Conservation (phyloP, 129 eudicot genomes). For the Centaurea solstitialis region DNA sequence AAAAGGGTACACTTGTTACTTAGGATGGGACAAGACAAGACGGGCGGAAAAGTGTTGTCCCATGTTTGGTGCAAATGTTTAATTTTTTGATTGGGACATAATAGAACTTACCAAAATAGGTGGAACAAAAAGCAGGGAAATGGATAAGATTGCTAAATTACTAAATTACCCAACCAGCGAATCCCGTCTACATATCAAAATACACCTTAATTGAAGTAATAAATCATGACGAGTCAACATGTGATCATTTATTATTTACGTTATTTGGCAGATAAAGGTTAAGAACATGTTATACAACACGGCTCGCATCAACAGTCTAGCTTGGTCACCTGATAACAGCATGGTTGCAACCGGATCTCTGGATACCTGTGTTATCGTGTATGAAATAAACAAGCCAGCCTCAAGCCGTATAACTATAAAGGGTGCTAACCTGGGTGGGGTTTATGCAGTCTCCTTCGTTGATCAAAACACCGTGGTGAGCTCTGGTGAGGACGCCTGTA, state of each 20-base stretch:
- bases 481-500: constrained; percentile 92
- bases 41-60: too few relatives aligned
- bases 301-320: constrained; percentile 87
- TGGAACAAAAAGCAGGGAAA: neutral
- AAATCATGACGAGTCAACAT: neutral
- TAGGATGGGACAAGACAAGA: too few relatives aligned
- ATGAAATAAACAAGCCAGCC: constrained; percentile 81
- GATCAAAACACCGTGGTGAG: constrained; percentile 67
- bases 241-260: neutral
- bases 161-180: neutral
- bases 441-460: constrained; percentile 77
- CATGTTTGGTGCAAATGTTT: too few relatives aligned
- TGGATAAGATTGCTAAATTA: neutral
- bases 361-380: constrained; percentile 85
- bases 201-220: neutral
- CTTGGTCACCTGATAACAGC: constrained; percentile 89
- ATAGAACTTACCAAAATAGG: neutral
- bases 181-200: neutral
- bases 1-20: too few relatives aligned
- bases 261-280: constrained; percentile 70
- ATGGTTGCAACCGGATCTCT: constrained; percentile 98
- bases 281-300: constrained; percentile 92
- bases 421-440: constrained; percentile 97
- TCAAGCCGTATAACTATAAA: constrained; percentile 74
- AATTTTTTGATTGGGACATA: too few relatives aligned